phyloP scores from a whole-genome alignment of 306 rosid genomes.

The Macrotyloma uniflorum region DNA sequence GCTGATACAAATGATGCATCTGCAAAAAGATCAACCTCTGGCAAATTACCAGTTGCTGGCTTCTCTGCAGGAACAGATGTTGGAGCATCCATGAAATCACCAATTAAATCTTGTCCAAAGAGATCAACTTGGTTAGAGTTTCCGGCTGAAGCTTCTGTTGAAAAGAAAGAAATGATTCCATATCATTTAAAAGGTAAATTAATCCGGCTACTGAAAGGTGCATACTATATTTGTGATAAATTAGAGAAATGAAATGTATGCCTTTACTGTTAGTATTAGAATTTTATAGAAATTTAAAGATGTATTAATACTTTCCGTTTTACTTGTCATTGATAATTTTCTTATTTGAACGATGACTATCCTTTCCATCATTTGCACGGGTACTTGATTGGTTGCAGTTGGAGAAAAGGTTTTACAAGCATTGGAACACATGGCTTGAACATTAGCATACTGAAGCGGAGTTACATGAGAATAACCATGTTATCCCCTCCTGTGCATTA shows the following conservation, averaged over 20 bases:
- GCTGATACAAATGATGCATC: constrained; percentile 90
- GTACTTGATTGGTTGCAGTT: neutral
- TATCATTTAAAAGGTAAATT: constrained; percentile 24
- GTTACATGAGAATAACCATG: neutral
- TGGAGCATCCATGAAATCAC: constrained; percentile 91
- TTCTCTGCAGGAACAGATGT: constrained; percentile 66
- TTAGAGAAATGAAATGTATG: neutral
- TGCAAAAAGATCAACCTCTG: constrained; percentile 95
- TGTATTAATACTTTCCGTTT: neutral
- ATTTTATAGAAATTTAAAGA: neutral
- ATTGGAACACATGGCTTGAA: too few species aligned
- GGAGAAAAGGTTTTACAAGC: too few species aligned
- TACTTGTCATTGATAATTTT: neutral
- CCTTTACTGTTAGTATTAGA: neutral
- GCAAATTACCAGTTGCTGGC: constrained; percentile 45
- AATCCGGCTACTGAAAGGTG: neutral
- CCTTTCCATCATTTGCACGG: neutral
- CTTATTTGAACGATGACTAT: neutral
- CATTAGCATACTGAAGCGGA: too few species aligned
- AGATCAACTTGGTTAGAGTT: constrained; percentile 78
- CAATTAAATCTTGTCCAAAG: constrained; percentile 79
- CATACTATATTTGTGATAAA: neutral
- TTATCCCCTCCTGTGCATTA: neutral
- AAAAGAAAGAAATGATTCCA: constrained; percentile 35
- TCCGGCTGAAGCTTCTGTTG: constrained; percentile 72